A percentile compares a stretch with the other conserved stretches of the same genome.
Conservation (phyloP, 2,329 filamentous ascomycete species). For the Dactylonectria macrodidyma region DNA sequence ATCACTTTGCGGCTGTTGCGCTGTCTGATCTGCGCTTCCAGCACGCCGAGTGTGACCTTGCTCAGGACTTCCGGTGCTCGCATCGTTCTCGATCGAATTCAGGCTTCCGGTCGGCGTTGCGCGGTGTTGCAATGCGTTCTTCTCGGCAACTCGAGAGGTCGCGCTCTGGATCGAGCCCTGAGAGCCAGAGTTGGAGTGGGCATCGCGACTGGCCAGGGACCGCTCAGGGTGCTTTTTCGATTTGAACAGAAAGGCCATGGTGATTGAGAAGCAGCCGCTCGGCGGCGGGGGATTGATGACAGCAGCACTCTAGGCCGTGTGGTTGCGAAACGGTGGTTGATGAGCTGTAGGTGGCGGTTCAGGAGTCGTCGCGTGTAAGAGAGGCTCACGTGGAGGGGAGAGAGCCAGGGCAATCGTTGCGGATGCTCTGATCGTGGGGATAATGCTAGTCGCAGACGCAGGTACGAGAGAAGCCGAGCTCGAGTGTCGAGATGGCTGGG, state of each 20-base stretch:
- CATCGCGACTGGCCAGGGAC: constrained; percentile 69
- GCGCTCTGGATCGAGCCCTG: constrained; percentile 66
- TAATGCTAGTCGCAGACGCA: constrained; percentile 47
- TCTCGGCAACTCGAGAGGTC: constrained; percentile 66
- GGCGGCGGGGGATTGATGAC: constrained; percentile 49
- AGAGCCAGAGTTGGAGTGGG: constrained; percentile 60
- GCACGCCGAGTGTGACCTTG: constrained; percentile 71
- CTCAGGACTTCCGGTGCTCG: constrained; percentile 74
- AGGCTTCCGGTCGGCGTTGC: constrained; percentile 85
- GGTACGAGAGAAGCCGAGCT: constrained; percentile 52
- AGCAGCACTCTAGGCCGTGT: constrained; percentile 36
- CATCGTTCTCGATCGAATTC: constrained; percentile 77
- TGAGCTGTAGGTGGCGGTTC: constrained; percentile 17
- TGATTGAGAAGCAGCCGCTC: constrained; percentile 56
- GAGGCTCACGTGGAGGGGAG: constrained; percentile 35
- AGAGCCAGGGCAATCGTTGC: constrained; percentile 29
- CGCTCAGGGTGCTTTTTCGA: constrained; percentile 83
- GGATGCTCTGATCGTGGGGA: constrained; percentile 34
- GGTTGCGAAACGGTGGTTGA: constrained; percentile 26
- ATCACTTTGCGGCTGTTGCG: constrained; percentile 51
- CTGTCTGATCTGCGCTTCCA: constrained; percentile 66
- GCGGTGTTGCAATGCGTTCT: constrained; percentile 65
- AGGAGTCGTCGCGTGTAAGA: constrained; percentile 42
- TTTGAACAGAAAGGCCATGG: constrained; percentile 88
- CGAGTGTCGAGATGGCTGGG: constrained; percentile 62